Evolutionary conservation across 2,329 filamentous ascomycete species (phyloP).

Genomic region (Pseudogymnoascus sp.): DNA sequence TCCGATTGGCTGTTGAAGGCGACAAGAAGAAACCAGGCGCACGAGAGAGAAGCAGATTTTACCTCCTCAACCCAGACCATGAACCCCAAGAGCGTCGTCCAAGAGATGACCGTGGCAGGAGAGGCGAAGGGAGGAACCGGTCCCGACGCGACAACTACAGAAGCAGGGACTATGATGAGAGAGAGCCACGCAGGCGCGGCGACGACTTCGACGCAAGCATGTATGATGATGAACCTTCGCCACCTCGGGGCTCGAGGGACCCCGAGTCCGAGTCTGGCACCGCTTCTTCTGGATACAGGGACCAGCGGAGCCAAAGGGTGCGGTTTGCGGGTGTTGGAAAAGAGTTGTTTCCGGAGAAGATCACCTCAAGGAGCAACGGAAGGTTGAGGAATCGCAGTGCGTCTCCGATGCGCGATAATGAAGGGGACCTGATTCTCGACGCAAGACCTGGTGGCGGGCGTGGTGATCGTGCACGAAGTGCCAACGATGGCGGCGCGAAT

Average conservation of each 20-base stretch:
- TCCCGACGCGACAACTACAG: slow-evolving; percentile 47
- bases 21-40: slow-evolving; percentile 79
- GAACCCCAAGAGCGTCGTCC: slow-evolving; percentile 69
- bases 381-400: slow-evolving; percentile 28
- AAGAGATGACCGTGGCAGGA: slow-evolving; percentile 40
- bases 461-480: slow-evolving; percentile 9
- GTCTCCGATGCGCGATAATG: slow-evolving; percentile 27
- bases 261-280: slow-evolving; percentile 13
- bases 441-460: slow-evolving; percentile 17
- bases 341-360: slow-evolving; percentile 53
- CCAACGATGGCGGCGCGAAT: slow-evolving; percentile 29
- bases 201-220: slow-evolving; percentile 65
- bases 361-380: slow-evolving; percentile 21
- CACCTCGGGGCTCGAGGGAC: slow-evolving; percentile 26
- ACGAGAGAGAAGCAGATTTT: slow-evolving; percentile 77
- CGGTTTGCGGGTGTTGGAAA: slow-evolving; percentile 29
- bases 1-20: slow-evolving; percentile 64
- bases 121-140: slow-evolving; percentile 27
- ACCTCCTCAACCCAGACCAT: slow-evolving; percentile 82
- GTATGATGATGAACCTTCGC: slow-evolving; percentile 54
- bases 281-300: slow-evolving; percentile 23
- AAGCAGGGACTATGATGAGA: slow-evolving; percentile 46
- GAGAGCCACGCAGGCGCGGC: slow-evolving; percentile 29
- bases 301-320: slow-evolving; percentile 18
- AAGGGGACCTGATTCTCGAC: slow-evolving; percentile 23